These are phyloP conservation scores for Oryza brachyantha DNA, from an alignment of 176 grass and related monocot genomes.

Conservation along the genomic window DNA sequence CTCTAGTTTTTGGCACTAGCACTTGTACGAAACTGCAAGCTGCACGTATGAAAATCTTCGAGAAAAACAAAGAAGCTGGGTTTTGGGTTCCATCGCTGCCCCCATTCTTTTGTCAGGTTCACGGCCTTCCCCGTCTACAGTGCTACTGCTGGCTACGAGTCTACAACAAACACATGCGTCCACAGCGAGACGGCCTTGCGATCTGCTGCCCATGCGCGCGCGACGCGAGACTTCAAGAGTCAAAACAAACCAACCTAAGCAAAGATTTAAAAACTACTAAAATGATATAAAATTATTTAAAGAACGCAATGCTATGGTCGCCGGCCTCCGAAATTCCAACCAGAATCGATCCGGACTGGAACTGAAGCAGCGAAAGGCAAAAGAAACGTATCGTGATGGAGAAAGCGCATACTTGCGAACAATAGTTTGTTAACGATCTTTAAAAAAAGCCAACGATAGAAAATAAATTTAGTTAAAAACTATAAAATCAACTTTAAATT, in stretches of 20 bases:
- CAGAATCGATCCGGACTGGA: neutral
- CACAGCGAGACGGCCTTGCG: too few relatives aligned
- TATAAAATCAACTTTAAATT: too few relatives aligned
- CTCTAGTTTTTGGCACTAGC: too few relatives aligned
- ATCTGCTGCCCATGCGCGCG: neutral
- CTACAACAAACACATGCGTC: neutral
- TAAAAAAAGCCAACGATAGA: too few relatives aligned
- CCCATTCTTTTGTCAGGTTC: conserved; percentile 5
- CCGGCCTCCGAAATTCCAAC: neutral
- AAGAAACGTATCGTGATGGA: too few relatives aligned
- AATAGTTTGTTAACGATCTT: too few relatives aligned
- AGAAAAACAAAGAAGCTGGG: neutral
- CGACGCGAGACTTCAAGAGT: neutral
- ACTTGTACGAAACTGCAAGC: neutral
- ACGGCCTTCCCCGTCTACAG: neutral
- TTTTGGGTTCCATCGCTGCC: neutral
- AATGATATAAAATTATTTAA: neutral
- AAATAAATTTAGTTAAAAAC: too few relatives aligned
- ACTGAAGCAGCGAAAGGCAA: neutral
- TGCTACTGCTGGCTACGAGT: neutral
- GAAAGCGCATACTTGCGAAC: too few relatives aligned
- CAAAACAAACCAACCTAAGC: neutral
- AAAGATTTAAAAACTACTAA: neutral
- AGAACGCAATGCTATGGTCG: neutral
- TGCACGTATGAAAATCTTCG: neutral